These are phyloP conservation scores for Kazachstania kunashirensis DNA, from an alignment of 805 yeast species.

Conservation along the genomic window DNA sequence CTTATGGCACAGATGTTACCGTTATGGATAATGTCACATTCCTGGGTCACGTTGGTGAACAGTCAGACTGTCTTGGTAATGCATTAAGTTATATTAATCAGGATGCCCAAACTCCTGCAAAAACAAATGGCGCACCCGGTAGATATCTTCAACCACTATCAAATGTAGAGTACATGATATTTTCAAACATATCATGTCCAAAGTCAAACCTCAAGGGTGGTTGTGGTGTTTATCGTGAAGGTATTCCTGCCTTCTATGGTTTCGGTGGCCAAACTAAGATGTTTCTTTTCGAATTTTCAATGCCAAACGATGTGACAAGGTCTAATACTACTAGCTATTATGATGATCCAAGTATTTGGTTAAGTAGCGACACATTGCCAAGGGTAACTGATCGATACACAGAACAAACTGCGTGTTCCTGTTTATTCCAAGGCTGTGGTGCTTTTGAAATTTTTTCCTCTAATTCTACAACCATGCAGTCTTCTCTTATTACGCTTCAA, in stretches of 20 bases:
- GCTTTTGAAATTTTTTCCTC: conserved; percentile 66
- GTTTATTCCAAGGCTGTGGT: conserved; percentile 71
- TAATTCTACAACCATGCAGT: conserved; percentile 16
- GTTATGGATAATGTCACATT: conserved; percentile 56
- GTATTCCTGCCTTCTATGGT: conserved; percentile 65
- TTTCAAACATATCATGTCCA: conserved; percentile 47
- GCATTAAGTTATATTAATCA: conserved; percentile 51
- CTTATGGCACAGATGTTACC: conserved; percentile 31
- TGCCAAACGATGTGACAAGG: conserved; percentile 43
- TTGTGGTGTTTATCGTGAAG: conserved; percentile 64
- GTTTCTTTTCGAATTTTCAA: conserved; percentile 57
- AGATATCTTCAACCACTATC: conserved; percentile 41
- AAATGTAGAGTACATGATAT: conserved; percentile 49
- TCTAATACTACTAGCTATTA: conserved; percentile 22
- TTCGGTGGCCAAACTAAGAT: conserved; percentile 53
- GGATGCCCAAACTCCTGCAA: conserved; percentile 41
- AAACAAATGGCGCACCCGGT: conserved; percentile 39
- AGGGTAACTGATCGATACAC: conserved; percentile 54
- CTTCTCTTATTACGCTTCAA: neutral
- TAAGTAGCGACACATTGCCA: conserved; percentile 59
- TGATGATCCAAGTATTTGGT: conserved; percentile 66
- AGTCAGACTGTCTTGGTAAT: conserved; percentile 52
- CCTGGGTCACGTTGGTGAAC: conserved; percentile 48
- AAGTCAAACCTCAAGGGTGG: conserved; percentile 43
- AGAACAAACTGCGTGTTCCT: conserved; percentile 47